Evolutionary conservation across 805 yeast genomes (phyloP).

Genomic region (Priceomyces fermenticarens): DNA sequence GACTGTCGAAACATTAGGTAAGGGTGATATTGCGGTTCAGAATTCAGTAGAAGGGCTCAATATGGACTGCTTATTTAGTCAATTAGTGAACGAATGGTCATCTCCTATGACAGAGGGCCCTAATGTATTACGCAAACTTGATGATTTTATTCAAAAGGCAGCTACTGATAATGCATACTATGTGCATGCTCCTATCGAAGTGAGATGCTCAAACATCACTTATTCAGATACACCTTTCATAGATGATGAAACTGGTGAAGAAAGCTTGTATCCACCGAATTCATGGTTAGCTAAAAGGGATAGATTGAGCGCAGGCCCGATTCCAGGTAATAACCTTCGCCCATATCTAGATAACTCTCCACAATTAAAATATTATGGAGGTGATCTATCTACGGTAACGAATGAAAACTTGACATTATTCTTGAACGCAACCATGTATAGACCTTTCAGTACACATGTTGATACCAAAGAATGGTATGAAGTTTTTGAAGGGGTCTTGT

Average conservation of each 20-base stretch:
- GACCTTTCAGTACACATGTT: constrained; percentile 82
- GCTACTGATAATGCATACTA: constrained; percentile 59
- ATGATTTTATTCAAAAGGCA: constrained; percentile 60
- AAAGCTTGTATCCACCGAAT: constrained; percentile 38
- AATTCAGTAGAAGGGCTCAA: constrained; percentile 83
- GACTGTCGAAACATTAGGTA: constrained; percentile 58
- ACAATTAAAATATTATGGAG: constrained; percentile 48
- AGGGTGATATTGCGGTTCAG: constrained; percentile 67
- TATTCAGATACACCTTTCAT: constrained; percentile 35
- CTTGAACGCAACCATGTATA: constrained; percentile 90
- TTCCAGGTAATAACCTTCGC: constrained; percentile 78
- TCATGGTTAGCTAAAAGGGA: constrained; percentile 54
- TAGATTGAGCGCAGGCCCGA: constrained; percentile 64
- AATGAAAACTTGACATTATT: constrained; percentile 81
- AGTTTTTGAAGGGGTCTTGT: constrained; percentile 75
- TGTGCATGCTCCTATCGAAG: constrained; percentile 95
- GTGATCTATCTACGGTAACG: constrained; percentile 46
- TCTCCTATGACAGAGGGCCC: constrained; percentile 80
- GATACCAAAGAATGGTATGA: constrained; percentile 79
- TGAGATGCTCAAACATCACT: constrained; percentile 87
- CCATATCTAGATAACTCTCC: constrained; percentile 86
- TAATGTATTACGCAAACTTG: constrained; percentile 61
- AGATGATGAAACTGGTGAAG: constrained; percentile 32
- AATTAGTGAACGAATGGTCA: constrained; percentile 97
- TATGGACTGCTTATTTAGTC: constrained; percentile 94